Evolutionary conservation across 2,329 filamentous ascomycete genomes (phyloP).

Genomic region (Alternaria sp.): DNA sequence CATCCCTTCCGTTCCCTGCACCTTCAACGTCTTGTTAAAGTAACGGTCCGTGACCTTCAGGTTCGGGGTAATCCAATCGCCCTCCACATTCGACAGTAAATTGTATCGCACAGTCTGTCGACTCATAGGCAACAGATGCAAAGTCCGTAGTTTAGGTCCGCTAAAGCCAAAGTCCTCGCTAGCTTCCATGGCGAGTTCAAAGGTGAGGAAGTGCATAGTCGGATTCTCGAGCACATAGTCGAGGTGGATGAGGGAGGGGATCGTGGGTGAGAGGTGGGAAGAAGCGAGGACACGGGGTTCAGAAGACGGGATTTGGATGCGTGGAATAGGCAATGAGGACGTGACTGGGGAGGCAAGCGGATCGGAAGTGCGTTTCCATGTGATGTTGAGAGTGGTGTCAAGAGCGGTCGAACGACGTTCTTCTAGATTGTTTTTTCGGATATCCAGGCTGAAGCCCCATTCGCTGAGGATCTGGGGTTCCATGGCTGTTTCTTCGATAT

Average conservation of each 20-base stretch:
- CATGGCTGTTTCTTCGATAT: constrained; percentile 54
- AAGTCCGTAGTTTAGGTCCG: constrained; percentile 79
- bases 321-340: constrained; percentile 77
- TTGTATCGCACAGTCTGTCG: constrained; percentile 77
- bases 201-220: constrained; percentile 92
- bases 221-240: constrained; percentile 88
- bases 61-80: constrained; percentile 74
- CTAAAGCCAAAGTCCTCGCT: constrained; percentile 93
- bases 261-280: constrained; percentile 44
- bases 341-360: constrained; percentile 40
- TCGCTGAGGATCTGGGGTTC: constrained; percentile 74
- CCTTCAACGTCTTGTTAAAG: constrained; percentile 87
- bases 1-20: constrained; percentile 79
- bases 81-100: constrained; percentile 70
- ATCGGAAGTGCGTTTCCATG: constrained; percentile 71
- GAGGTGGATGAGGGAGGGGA: constrained; percentile 48
- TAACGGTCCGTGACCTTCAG: constrained; percentile 87
- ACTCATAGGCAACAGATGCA: constrained; percentile 85
- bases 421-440: constrained; percentile 80
- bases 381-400: constrained; percentile 77
- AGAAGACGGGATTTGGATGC: constrained; percentile 78
- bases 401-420: constrained; percentile 79
- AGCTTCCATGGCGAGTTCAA: constrained; percentile 90
- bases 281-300: constrained; percentile 83
- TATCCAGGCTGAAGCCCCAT: constrained; percentile 74